Conservation (phyloP, 148 eudicot genomes). For the Rhododendron henanense region DNA sequence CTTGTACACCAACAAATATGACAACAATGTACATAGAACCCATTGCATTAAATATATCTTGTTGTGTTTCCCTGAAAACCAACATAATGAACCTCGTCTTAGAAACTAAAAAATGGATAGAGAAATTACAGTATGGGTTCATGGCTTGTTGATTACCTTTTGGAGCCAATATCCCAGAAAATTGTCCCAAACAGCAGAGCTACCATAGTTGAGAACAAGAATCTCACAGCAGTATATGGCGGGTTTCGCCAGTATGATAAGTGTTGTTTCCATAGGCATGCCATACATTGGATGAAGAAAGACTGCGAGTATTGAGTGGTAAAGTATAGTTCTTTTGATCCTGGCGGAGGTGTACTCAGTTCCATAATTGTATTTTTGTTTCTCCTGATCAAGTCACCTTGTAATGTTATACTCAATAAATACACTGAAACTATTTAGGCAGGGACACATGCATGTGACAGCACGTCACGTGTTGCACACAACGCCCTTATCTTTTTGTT, state of each 20-base stretch:
- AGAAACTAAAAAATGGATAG: background rate
- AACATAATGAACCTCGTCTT: background rate
- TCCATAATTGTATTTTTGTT: conserved; percentile 42
- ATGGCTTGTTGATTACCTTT: conserved; percentile 25
- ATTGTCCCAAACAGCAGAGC: conserved; percentile 55
- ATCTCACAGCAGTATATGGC: conserved; percentile 52
- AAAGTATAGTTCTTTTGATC: conserved; percentile 48
- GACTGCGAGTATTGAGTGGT: conserved; percentile 46
- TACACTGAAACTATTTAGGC: background rate
- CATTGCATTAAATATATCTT: conserved; percentile 58
- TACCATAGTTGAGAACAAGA: conserved; percentile 45
- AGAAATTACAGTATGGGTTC: background rate
- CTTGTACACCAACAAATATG: conserved; percentile 49
- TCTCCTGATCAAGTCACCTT: conserved; percentile 28
- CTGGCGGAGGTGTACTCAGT: conserved; percentile 44
- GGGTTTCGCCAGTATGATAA: conserved; percentile 63
- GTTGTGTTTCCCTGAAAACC: conserved; percentile 28
- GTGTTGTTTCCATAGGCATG: conserved; percentile 65
- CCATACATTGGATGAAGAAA: conserved; percentile 36
- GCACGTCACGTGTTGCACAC: background rate
- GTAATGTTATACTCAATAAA: background rate
- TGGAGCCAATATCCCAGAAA: conserved; percentile 46
- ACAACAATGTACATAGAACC: conserved; percentile 61
- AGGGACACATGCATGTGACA: background rate
- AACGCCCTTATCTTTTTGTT: background rate